Conservation (phyloP, 805 yeast genomes). For the Lipomyces spencermartinsiae region DNA sequence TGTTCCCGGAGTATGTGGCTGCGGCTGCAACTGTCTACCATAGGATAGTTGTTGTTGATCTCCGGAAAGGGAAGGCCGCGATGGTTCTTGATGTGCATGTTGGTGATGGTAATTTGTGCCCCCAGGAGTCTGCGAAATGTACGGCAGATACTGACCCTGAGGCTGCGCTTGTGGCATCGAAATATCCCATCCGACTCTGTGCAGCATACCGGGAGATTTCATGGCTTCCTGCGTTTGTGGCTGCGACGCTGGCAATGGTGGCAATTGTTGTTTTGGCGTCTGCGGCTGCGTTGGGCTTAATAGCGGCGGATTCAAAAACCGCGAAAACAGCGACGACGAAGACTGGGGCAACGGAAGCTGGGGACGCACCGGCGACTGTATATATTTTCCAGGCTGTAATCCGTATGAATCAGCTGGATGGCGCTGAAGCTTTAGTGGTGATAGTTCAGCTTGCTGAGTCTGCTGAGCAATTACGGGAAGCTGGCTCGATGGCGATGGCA, state of each 20-base stretch:
- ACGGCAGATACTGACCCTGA: not conserved
- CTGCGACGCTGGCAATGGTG: conserved; percentile 3
- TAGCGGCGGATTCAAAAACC: conserved; percentile 4
- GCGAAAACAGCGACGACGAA: conserved; percentile 6
- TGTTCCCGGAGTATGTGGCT: not conserved
- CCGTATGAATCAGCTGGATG: not conserved
- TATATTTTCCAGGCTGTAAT: not conserved
- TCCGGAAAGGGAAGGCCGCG: not conserved
- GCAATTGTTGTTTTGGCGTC: not conserved
- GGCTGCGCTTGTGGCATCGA: not conserved
- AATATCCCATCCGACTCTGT: not conserved
- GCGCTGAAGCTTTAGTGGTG: not conserved
- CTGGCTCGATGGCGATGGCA: not conserved
- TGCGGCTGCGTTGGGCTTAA: not conserved
- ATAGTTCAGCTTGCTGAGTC: not conserved
- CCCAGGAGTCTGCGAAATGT: not conserved
- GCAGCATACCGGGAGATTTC: not conserved
- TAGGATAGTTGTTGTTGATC: not conserved
- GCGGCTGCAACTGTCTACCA: not conserved
- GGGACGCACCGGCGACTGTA: conserved; percentile 5
- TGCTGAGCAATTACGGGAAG: not conserved
- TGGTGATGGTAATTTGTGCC: not conserved
- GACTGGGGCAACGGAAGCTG: conserved; percentile 4
- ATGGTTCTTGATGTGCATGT: not conserved
- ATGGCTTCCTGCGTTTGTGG: not conserved